phyloP scores from a whole-genome alignment of 768 basidiomycete genomes.

The Kwoniella sp. region DNA sequence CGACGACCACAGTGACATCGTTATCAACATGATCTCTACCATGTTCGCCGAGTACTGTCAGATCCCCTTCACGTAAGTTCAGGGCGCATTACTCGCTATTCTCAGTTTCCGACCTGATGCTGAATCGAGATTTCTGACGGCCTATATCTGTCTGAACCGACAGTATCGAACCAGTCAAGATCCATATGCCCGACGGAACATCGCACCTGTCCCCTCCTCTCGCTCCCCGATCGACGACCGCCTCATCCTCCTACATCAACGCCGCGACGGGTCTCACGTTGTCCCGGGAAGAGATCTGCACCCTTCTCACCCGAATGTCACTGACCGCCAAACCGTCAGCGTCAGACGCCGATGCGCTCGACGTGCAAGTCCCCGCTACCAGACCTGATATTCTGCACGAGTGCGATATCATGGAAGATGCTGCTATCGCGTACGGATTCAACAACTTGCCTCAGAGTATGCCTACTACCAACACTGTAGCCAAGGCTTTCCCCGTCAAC shows the following conservation, averaged over 20 bases:
- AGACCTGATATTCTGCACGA: conserved; percentile 97
- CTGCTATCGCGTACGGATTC: conserved; percentile 95
- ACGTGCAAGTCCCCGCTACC: conserved; percentile 84
- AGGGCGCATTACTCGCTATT: too few relatives aligned
- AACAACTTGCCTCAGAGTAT: conserved; percentile 92
- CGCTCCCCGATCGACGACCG: conserved; percentile 68
- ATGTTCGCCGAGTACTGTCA: conserved; percentile 98
- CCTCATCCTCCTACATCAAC: conserved; percentile 89
- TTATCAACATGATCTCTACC: conserved; percentile 89
- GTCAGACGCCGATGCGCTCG: conserved; percentile 68
- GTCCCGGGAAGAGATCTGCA: conserved; percentile 66
- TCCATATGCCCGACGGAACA: conserved; percentile 76
- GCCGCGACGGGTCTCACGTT: conserved; percentile 87
- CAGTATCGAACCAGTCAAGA: conserved; percentile 90
- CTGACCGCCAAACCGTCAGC: conserved; percentile 64
- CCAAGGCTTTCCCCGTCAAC: conserved; percentile 85
- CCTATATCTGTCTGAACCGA: not conserved
- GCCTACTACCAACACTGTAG: conserved; percentile 91
- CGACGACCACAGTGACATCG: conserved; percentile 66
- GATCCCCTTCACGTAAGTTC: conserved; percentile 82
- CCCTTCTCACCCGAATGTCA: conserved; percentile 82
- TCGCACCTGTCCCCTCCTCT: conserved; percentile 78
- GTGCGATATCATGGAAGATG: conserved; percentile 98
- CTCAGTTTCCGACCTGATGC: too few relatives aligned
- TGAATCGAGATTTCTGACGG: too few relatives aligned